Evolutionary conservation across 2,329 filamentous ascomycete genomes (phyloP), one percentile per base, ranked within the genome.

Genomic region (Ploettnerulaceae sp.): DNA sequence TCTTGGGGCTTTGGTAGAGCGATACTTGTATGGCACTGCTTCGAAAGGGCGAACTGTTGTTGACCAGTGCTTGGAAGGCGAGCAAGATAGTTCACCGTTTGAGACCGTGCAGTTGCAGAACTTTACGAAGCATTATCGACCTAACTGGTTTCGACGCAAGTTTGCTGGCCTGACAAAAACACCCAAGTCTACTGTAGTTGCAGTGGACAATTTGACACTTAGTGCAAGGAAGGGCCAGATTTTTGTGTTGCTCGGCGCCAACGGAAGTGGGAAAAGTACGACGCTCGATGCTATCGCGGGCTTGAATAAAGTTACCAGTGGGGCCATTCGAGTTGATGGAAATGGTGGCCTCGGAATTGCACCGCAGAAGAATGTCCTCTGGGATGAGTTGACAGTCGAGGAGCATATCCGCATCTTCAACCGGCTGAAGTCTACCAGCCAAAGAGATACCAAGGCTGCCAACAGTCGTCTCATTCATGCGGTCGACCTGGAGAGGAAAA

Each of bases 311-410:
- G 74, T 91, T 17, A 89, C 86, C 0, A 80, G 76, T 48, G 90
- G 90, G 2, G 74, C 74, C 3, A 93, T 96, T 55, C 79, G 77
- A 18, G 82, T 95, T 35, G 82, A 90, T 54, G 83, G 82, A 1
- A 82, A 80, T 7, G 86, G 86, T 7, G 88, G 87, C 0, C 75
- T 96, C 15, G 90, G 90, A 11, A 82, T 95, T 32, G 91, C 89
- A 47, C 90, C 90, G 0, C 90, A 96, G 64, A 90, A 91, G 71
- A 96, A 96, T 58, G 90, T 96, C 5, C 75, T 96, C 24, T 96
- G 90, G 89, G 85, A 91, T 57, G 83, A 89, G 48, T 69, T 96
- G 45, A 94, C 86, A 0, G 89, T 95, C 0, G 79, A 82, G 58
- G 89, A 95, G 64, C 90, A 95, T 59, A 80, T 95, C 12, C 69